These are phyloP conservation scores for Postia placenta DNA, from an alignment of 768 basidiomycete genomes.

Conservation along the genomic window DNA sequence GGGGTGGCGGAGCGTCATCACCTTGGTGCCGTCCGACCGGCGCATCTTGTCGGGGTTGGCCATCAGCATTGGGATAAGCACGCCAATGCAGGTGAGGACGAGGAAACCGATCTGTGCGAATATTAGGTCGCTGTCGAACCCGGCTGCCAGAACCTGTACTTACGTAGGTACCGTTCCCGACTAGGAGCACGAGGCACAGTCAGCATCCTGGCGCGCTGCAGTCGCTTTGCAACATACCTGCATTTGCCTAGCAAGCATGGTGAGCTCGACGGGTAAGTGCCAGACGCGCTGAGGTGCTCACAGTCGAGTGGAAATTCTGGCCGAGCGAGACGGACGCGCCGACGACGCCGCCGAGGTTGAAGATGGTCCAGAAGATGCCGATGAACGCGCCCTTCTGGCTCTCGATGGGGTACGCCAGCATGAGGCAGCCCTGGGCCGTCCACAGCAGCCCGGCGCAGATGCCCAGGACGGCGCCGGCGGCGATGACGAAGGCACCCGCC, in stretches of 20 bases:
- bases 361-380: slow-evolving; percentile 78
- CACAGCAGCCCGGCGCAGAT: slow-evolving; percentile 68
- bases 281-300: slow-evolving; percentile 17
- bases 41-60: slow-evolving; percentile 67
- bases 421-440: slow-evolving; percentile 82
- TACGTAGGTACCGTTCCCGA: slow-evolving; percentile 73
- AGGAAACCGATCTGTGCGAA: slow-evolving; percentile 65
- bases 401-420: slow-evolving; percentile 82
- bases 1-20: slow-evolving; percentile 55
- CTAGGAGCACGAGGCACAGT: slow-evolving; percentile 29
- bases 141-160: slow-evolving; percentile 19
- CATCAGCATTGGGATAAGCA: slow-evolving; percentile 62
- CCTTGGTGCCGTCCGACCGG: slow-evolving; percentile 69
- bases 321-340: slow-evolving; percentile 73
- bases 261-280: not conserved
- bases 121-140: not conserved
- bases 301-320: slow-evolving; percentile 58
- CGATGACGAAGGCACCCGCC: slow-evolving; percentile 60
- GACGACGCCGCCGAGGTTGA: slow-evolving; percentile 77
- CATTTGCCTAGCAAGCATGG: slow-evolving; percentile 19
- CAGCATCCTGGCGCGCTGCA: no score
- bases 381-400: slow-evolving; percentile 72
- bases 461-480: slow-evolving; percentile 67
- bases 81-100: slow-evolving; percentile 63
- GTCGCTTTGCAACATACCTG: slow-evolving; percentile 18